Evolutionary conservation across 225 moss, liverwort and hornwort genomes (phyloP), one percentile per base, ranked within the genome.

Genomic region (Pleurozium schreberi): DNA sequence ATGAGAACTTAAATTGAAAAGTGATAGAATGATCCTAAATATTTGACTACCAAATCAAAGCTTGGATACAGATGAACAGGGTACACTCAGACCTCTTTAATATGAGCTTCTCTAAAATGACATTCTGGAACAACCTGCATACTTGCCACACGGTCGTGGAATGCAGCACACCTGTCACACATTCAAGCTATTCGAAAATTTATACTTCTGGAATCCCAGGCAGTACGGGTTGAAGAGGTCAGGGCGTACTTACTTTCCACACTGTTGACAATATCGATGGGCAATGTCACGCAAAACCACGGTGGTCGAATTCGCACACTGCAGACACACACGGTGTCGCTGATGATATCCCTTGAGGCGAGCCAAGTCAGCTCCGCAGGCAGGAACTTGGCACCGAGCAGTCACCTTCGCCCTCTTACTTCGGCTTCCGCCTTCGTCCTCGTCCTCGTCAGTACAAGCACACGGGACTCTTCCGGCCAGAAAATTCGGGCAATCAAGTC

Each of bases 211-310:
- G 22, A 64, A 79, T 13, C 79, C 55, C 43, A 57, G 34, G 57
- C 31, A 57, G 65, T 79, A 18, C 31, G 55, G 34, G 52, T 65
- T 21, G 23, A 33, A 65, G 23, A 31, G 42, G 40, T 40, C 43
- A 87, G 43, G 42, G 26, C 11, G 34, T 66, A 93, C 97, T 93
- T 80, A 98, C 97, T 97, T 98, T 93, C 98, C 98, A 89, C 98
- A 98, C 93, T 98, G 98, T 88, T 98, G 98, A 92, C 98, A 98
- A 84, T 98, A 98, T 47, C 98, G 97, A 88, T 98, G 98, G 62
- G 95, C 92, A 87, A 94, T 91, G 70, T 96, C 96, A 53, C 94
- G 96, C 88, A 98, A 85, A 61, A 93, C 68, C 74, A 98, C 98
- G 43, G 95, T 95, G 45, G 94, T 96, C 40, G 96, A 96, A 92